Percentiles rank a stretch among this genome's conserved stretches.
phyloP scores from a whole-genome alignment of 108 stramenopile genomes.

The Pseudonitzschia pungens region DNA sequence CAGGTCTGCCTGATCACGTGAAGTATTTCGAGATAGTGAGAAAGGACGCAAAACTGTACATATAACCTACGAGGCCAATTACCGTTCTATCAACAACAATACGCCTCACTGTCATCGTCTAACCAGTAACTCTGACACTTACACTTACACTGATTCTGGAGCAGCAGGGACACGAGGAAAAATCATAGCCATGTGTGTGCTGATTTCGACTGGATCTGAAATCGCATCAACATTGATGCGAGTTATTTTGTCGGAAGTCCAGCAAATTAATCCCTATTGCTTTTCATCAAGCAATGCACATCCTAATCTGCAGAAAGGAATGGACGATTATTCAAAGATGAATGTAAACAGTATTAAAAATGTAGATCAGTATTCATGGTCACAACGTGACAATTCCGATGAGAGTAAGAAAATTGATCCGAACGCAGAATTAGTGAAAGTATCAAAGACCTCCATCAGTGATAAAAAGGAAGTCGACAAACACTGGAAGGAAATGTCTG shows the following conservation, averaged over 20 bases:
- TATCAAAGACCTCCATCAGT: not conserved
- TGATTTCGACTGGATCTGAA: not conserved
- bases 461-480: not conserved
- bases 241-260: not conserved
- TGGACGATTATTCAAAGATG: not conserved
- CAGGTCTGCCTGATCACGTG: not conserved
- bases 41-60: not conserved
- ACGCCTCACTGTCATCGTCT: not conserved
- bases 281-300: not conserved
- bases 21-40: not conserved
- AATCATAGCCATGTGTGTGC: not conserved
- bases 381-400: not conserved
- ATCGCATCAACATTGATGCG: not conserved
- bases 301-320: not conserved
- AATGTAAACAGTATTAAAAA: not conserved
- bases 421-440: not conserved
- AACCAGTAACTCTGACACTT: not conserved
- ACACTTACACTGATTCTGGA: too few relatives aligned
- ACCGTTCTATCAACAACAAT: not conserved
- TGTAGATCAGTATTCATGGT: not conserved
- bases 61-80: not conserved
- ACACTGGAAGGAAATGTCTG: not conserved
- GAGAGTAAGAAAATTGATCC: not conserved
- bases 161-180: not conserved
- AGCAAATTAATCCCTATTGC: not conserved